These are phyloP conservation scores for Aristolochia californica DNA, from an alignment of 164 flowering plant species.

Conservation along the genomic window DNA sequence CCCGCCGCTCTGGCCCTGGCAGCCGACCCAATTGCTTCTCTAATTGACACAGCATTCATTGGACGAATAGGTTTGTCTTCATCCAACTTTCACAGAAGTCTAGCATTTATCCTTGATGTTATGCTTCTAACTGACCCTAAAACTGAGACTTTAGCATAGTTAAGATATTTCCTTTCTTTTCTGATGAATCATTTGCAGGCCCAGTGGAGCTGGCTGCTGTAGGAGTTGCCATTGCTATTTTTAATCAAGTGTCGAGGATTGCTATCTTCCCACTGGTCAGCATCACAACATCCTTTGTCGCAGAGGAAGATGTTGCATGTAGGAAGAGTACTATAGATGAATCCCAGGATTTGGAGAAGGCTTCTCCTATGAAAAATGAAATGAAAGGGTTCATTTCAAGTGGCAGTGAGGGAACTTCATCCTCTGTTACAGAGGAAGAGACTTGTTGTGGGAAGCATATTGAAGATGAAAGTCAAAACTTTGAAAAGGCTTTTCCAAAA, in stretches of 20 bases:
- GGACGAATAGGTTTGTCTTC: constrained; percentile 55
- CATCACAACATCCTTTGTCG: constrained; percentile 57
- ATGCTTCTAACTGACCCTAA: neutral
- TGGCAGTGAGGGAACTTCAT: neutral
- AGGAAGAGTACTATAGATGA: constrained; percentile 8
- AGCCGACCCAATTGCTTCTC: constrained; percentile 82
- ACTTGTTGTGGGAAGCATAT: neutral
- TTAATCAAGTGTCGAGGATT: constrained; percentile 48
- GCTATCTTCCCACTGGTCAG: constrained; percentile 60
- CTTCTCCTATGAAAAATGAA: neutral
- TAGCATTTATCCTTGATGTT: neutral
- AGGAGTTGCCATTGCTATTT: constrained; percentile 48
- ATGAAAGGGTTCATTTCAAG: neutral
- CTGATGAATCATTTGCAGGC: constrained; percentile 26
- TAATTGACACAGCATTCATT: constrained; percentile 73
- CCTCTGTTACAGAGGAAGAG: no score
- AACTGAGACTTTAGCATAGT: no score
- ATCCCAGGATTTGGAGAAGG: constrained; percentile 9
- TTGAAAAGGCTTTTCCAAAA: constrained; percentile 4
- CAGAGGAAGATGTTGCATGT: constrained; percentile 48
- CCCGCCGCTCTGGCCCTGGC: constrained; percentile 76
- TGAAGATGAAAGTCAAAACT: constrained; percentile 7
- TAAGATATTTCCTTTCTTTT: neutral
- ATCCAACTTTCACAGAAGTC: neutral
- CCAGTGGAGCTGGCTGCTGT: constrained; percentile 64